Evolutionary conservation across 2,329 filamentous ascomycete species (phyloP), one percentile per base, ranked within the genome.

Genomic region (Cladosporium sp.): DNA sequence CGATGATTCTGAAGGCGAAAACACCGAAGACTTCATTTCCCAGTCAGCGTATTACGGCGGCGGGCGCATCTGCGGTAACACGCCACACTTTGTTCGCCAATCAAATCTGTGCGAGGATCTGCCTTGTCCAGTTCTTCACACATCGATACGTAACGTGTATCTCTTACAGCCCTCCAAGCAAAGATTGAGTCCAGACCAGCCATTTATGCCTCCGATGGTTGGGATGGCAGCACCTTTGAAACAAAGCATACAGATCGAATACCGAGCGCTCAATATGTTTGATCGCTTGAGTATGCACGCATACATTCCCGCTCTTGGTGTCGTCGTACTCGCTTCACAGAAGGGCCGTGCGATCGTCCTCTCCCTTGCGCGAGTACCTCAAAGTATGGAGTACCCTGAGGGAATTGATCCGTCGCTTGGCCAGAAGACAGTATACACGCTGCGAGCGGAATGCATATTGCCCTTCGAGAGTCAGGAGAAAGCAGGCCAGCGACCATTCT

Each of bases 321-420:
- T 93, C 16, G 84, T 93, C 10, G 80, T 91, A 3, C 79, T 89
- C 1, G 91, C 84, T 0, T 89, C 88, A 12, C 84, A 88, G n/a
- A 84, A 84, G 57, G 91, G 91, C 0, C 83, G 87, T 10, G 89
- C 87, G 0, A 82, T 85, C 1, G 78, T 94, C 2, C 74, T 90
- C 62, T 83, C 83, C 1, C 75, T 92, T 29, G 91, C 89, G 6
- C 72, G 75, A 52, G 44, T 72, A 6, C 50, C 67, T 16, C 57
- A 64, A 35, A 64, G 58, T 7, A 66, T 65, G 31, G 26, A 33
- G 5, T 69, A 70, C 62, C 69, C 65, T 7, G 57, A 49, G 23
- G 63, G 60, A 14, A 49, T 64, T n/a, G 61, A 63, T 56, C 62
- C 52, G 2, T 40, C 55, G 23, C 59, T 65, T 21, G 64, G 59